Percentiles rank a stretch among this genome's conserved stretches.
These are phyloP conservation scores for Penicillium sp. DNA, from an alignment of 2,329 filamentous ascomycete genomes.

Conservation along the genomic window DNA sequence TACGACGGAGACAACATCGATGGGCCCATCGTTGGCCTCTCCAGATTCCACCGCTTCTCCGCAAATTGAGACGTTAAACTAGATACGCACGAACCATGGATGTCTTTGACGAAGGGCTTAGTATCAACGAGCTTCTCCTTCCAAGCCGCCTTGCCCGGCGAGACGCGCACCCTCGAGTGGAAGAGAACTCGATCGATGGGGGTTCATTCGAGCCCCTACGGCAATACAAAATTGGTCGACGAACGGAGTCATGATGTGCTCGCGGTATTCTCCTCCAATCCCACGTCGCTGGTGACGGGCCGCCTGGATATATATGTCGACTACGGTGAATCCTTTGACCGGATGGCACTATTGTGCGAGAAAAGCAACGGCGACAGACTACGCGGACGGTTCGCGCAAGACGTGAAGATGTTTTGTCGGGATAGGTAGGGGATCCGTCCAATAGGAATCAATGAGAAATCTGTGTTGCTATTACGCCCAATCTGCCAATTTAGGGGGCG, in stretches of 20 bases:
- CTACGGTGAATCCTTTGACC: constrained; percentile 8
- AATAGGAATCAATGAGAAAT: too few relatives aligned
- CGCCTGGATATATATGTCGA: constrained; percentile 7
- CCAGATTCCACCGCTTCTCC: constrained; percentile 6
- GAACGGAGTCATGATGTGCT: constrained; percentile 5
- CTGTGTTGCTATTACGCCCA: too few relatives aligned
- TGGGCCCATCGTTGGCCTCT: constrained; percentile 2
- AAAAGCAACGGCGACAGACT: constrained; percentile 6
- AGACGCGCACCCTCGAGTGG: neutral
- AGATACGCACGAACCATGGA: constrained; percentile 1
- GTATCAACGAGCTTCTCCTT: constrained; percentile 6
- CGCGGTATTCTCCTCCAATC: constrained; percentile 10
- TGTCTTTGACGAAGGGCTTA: constrained; percentile 3
- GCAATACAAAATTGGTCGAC: constrained; percentile 10
- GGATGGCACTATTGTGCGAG: constrained; percentile 6
- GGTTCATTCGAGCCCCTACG: constrained; percentile 1
- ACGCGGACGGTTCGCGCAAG: constrained; percentile 1
- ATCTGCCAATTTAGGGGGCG: too few relatives aligned
- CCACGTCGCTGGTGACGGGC: constrained; percentile 4
- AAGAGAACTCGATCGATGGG: constrained; percentile 11
- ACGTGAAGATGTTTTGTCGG: neutral
- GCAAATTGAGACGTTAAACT: constrained; percentile 7
- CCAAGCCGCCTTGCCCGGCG: neutral
- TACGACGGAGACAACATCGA: constrained; percentile 1
- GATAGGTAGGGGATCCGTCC: too few relatives aligned